Base-by-base conservation (phyloP, 2,329 filamentous ascomycete genomes). In the Nigrospora osmanthi region DNA sequence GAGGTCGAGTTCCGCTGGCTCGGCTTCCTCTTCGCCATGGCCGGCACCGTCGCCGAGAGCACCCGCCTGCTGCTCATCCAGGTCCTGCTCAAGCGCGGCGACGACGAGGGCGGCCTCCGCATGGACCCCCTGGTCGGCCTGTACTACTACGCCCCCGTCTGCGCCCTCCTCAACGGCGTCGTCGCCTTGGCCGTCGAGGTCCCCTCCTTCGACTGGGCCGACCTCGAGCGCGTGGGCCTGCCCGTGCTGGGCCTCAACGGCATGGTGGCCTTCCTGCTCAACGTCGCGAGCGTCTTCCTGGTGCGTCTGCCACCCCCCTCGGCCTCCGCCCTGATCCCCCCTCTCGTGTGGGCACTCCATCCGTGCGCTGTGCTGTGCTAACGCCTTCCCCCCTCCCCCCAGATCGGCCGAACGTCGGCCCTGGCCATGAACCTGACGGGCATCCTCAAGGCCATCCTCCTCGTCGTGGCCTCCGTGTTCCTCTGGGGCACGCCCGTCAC, bases 71-170 rank as follows among this genome's bases (percentile, higher is more conserved):
- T 89, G 66, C 87, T 93, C 84, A 87, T 91, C 42, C 84, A 93
- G 69, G 81, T 85, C 49, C 73, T 94, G 56, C 79, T 94, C 38
- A 86, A 45, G 44, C 37, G 38, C 38, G 44, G 32, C n/a, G 44
- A 28, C 7, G 39, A 80, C 61, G 82, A 77, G 30, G 76, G 85
- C 43, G 85, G 88, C 37, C 64, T 85, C 69, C 88, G 88, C 72
- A 91, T 93, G 87, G 86, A 91, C 59, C 87, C 87, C 30, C 75
- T 94, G 32, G 87, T 91, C 47, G 87, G 85, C 19, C 76, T 93
- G 15, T 93, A 93, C 75, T 93, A 93, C 72, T 93, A 87, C 60
- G 88, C 87, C 0, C 87, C 87, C 11, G 81, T 88, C 38, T 93
- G 87, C 65, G 85, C 87, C 40, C 66, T 83, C 55, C 89, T 89